These are phyloP conservation scores for Mortierella sp. DNA, from an alignment of 371 early-diverging fungal genomes.

Conservation along the genomic window DNA sequence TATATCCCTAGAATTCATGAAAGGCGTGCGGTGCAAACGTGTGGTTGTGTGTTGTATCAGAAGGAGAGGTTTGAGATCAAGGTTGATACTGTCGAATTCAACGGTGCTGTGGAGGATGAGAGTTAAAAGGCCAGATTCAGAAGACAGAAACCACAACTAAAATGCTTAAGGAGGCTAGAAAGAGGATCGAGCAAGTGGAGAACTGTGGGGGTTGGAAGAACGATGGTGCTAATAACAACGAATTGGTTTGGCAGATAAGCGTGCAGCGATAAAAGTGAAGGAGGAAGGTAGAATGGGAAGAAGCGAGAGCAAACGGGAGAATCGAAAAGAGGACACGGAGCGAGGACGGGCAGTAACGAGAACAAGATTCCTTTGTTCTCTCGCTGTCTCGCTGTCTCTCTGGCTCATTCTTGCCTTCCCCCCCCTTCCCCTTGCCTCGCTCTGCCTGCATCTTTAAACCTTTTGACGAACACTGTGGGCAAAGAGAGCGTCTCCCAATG, in stretches of 20 bases:
- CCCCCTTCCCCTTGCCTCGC: neutral
- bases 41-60: neutral
- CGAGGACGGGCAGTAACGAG: neutral
- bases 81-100: neutral
- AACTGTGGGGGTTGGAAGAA: neutral
- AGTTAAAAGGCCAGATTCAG: no score
- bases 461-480: no score
- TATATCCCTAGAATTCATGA: slow-evolving; percentile 7
- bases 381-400: neutral
- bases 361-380: neutral
- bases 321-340: neutral
- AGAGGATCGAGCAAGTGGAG: neutral
- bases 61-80: neutral
- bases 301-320: neutral
- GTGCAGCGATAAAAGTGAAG: neutral
- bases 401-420: neutral
- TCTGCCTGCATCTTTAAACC: no score
- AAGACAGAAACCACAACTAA: no score
- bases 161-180: neutral
- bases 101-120: no score
- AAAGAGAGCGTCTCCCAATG: neutral
- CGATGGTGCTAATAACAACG: neutral
- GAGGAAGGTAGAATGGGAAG: neutral
- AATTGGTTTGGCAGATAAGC: no score
- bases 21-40: neutral